Base-by-base conservation (phyloP, 768 basidiomycete genomes). In the Lentinula raphanica region DNA sequence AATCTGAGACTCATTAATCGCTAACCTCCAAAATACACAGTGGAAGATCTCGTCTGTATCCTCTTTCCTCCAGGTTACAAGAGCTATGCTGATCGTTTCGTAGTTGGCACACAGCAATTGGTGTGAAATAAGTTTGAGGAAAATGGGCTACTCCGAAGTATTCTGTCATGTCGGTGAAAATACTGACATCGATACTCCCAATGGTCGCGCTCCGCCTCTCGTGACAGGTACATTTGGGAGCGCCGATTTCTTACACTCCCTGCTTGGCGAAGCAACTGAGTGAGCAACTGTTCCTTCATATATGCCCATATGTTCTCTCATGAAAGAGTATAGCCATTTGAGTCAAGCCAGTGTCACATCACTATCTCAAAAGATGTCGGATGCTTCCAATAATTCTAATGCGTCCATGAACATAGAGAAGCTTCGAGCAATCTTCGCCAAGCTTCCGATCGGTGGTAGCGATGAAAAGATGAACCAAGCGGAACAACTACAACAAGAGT, bases 161-260 rank as follows among this genome's bases (percentile, higher is more conserved):
- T 92, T 92, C 71, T 85, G 85, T 59, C 90, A 92, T 69, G 88
- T 92, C 49, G 90, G 91, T 13, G 83, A 87, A 42, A 75, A 78
- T 60, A 80, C 80, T 76, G 58, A 53, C 21, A 73, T 85, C 49
- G 70, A 83, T 45, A 82, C 84, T 0, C 83, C 84, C 17, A 76
- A 73, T 56, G 83, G 83, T 17, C 71, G 69, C 28, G 80, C 81
- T 1, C 84, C 83, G 1, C 86, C 86, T 58, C 77, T 88, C 36
- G 79, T 87, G 15, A 87, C 86, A 3, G 86, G 86, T 11, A 85
- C 85, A 0, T 88, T 88, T 67, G 83, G 86, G n/a, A 72, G 75
- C 57, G 79, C 82, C 32, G 86, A 88, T 67, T 88, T 90, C 67
- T 72, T 86, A 61, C 80, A 85, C 63, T 86, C 82, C 21, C 69